Base-by-base conservation (phyloP, 129 eudicot species). In the Lonicera japonica region DNA sequence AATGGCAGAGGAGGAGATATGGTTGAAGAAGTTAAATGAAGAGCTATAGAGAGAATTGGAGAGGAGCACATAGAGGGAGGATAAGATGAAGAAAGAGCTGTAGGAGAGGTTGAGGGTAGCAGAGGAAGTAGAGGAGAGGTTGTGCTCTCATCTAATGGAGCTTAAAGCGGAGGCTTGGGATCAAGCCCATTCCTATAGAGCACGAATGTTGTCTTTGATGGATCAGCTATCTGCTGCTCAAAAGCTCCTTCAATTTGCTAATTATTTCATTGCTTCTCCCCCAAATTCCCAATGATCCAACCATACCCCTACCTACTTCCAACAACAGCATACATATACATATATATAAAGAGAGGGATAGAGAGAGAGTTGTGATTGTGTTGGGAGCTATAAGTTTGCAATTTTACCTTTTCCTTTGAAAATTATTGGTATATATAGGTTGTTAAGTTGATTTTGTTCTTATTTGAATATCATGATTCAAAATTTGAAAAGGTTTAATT, bases 51-150 rank as follows among this genome's bases (percentile, higher is more conserved):
- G 60, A 58, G 86, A 88, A n/a, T 17, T 88, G 66, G 56, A n/a
- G 39, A 66, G 21, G 67, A 87, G 88, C 53, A 15, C 64, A 16
- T 68, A 67, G 71, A 73, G 89, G 56, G 96, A 88, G 54, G 88
- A 78, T 77, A 71, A 36, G 41, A 81, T 81, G 80, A 88, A 70
- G 71, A 57, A 18, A 15, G 89, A 88, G 72, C 63, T 88, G 52
- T 58, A 54, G 65, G 65, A 68, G 61, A 73, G 79, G 63, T 68
- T 85, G 34, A 63, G 60, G 40, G 81, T 79, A 16, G 89, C 92
- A 34, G 96, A 84, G 77, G 96, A 82, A 25, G 96, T 86, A 1
- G 94, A 88, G 76, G 96, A 88, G 80, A 73, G 79, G 41, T 86
- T 88, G 16, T 81, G 94, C 34, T 69, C 73, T 11, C 89, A 88